Conservation (phyloP, 768 basidiomycete species). For the Hypsizygus marmoreus region DNA sequence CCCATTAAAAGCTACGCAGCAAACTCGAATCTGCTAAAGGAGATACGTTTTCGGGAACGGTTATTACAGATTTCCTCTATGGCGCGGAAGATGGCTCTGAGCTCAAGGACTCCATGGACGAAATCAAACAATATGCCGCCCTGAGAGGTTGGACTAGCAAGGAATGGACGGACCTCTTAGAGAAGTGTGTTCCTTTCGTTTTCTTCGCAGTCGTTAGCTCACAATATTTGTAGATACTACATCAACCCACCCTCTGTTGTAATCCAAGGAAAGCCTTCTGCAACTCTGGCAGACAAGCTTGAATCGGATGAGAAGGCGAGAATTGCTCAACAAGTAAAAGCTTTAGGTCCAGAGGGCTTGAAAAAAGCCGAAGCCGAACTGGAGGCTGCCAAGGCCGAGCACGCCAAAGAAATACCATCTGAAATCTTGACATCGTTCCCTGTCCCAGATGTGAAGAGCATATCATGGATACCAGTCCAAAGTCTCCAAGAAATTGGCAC, state of each 20-base stretch:
- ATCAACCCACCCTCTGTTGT: constrained; percentile 71
- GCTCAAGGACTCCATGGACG: constrained; percentile 70
- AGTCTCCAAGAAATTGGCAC: constrained; percentile 63
- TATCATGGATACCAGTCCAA: constrained; percentile 86
- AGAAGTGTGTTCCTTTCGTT: constrained; percentile 49
- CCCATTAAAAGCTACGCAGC: constrained; percentile 66
- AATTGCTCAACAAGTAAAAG: constrained; percentile 63
- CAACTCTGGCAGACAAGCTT: constrained; percentile 74
- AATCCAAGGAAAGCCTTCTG: constrained; percentile 89
- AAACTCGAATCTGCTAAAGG: constrained; percentile 82
- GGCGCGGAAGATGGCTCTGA: constrained; percentile 83
- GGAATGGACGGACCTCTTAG: constrained; percentile 78
- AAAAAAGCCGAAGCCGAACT: constrained; percentile 65
- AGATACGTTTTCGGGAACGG: constrained; percentile 71
- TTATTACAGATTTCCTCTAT: constrained; percentile 87
- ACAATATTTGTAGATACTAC: constrained; percentile 61
- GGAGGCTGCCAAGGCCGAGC: constrained; percentile 83
- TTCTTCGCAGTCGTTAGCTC: constrained; percentile 1
- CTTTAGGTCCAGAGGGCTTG: constrained; percentile 82
- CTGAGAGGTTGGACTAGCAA: constrained; percentile 72
- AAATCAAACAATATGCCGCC: constrained; percentile 68
- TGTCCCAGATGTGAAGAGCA: constrained; percentile 87
- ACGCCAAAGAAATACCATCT: constrained; percentile 79
- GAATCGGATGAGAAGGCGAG: constrained; percentile 82
- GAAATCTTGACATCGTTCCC: constrained; percentile 84